Base-by-base conservation (phyloP, 495 filamentous ascomycete species). In the Podospora sp. region DNA sequence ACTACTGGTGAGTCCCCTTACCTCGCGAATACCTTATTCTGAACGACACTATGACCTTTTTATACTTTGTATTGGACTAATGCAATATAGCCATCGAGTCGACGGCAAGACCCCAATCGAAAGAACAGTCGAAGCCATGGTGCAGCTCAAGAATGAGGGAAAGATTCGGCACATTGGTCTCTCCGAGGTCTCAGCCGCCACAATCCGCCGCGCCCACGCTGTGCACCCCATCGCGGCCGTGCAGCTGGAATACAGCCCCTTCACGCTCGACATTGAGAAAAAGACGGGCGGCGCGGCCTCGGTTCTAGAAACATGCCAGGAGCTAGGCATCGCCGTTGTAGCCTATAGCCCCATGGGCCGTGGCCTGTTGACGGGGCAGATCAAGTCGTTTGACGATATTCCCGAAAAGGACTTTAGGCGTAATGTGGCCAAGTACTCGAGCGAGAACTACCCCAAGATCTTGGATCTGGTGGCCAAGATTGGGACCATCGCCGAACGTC, bases 391-490 rank as follows among this genome's bases (percentile, higher is more conserved):
- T 14, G 82, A 85, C 0, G 91, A 94, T 63, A 78, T 97, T 35
- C 82, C 86, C n/a, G 79, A 84, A 52, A 81, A 79, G n/a, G 88
- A 91, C 60, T 71, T 86, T 60, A 83, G 88, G 9, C 79, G 74
- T 18, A 25, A 49, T 60, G 1, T 65, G 87, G 33, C 89, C 92
- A 86, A 20, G 86, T 85, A 66, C 92, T 94, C 73, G 81, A 87
- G 66, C 80, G 91, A 86, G 60, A 97, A 97, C 78, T 67, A 94
- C 74, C 79, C 94, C n/a, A 82, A 88, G 73, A 84, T 97, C 14
- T 89, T 91, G 25, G 68, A 81, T 2, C 85, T 89, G 68, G 79
- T 97, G 20, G 83, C 89, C 71, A 80, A 84, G 65, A 70, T 97
- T 46, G 80, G 88, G 68, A 65, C 92, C 93, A 1, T 71, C 78